These are phyloP conservation scores for Exserohilum turcica DNA, from an alignment of 2,329 filamentous ascomycete genomes.

Conservation along the genomic window DNA sequence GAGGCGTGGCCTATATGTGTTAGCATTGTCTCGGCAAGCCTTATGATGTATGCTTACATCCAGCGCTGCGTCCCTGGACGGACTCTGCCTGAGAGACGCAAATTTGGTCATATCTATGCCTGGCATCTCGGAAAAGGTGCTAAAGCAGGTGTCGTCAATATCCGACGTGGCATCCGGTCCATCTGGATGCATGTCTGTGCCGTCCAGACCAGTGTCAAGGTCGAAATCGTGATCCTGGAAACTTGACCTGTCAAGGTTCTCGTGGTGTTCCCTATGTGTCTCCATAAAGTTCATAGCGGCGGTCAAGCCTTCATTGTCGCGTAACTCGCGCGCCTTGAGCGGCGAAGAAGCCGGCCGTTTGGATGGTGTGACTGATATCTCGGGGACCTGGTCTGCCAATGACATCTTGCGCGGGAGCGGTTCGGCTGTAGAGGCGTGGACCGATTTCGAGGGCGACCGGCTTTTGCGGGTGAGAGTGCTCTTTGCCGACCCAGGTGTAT, in stretches of 20 bases:
- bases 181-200: slow-evolving; percentile 42
- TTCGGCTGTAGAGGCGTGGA: slow-evolving; percentile 31
- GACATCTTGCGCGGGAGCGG: slow-evolving; percentile 17
- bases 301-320: slow-evolving; percentile 49
- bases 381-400: slow-evolving; percentile 15
- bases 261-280: slow-evolving; percentile 26
- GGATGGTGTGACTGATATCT: slow-evolving; percentile 22
- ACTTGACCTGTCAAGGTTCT: slow-evolving; percentile 30
- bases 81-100: slow-evolving; percentile 69
- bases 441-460: slow-evolving; percentile 37
- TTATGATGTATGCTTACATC: slow-evolving; percentile 20
- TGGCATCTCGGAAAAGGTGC: slow-evolving; percentile 85
- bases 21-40: slow-evolving; percentile 4
- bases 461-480: slow-evolving; percentile 34
- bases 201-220: slow-evolving; percentile 32
- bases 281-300: slow-evolving; percentile 45
- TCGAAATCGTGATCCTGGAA: slow-evolving; percentile 27
- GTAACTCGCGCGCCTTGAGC: slow-evolving; percentile 30
- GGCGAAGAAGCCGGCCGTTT: slow-evolving; percentile 30
- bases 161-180: slow-evolving; percentile 42
- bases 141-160: slow-evolving; percentile 76
- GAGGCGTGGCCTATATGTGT: slow-evolving; percentile 37
- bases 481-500: slow-evolving; percentile 34
- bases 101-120: slow-evolving; percentile 78
- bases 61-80: slow-evolving; percentile 46